These are phyloP conservation scores for Tricholoma saponaceum DNA, from an alignment of 768 basidiomycete species.

Conservation along the genomic window DNA sequence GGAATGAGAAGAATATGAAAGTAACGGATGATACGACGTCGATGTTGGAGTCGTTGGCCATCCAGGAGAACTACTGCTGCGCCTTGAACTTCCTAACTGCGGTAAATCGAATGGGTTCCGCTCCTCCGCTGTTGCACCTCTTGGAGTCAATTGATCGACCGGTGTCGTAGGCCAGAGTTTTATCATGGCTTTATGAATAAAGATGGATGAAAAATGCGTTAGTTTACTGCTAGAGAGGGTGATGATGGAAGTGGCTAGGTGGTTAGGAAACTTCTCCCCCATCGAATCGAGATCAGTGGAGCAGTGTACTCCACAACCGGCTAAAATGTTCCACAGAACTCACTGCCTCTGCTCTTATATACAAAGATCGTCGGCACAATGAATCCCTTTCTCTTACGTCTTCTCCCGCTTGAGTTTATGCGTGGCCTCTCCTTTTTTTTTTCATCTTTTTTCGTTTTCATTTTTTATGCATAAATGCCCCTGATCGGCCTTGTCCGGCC, in stretches of 20 bases:
- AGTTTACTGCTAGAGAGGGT: slow-evolving; percentile 12
- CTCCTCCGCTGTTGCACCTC: slow-evolving; percentile 34
- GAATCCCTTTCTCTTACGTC: background rate
- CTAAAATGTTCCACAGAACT: background rate
- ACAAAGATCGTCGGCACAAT: background rate
- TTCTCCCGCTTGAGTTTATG: background rate
- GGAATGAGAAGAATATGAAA: slow-evolving; percentile 19
- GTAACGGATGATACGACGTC: slow-evolving; percentile 33
- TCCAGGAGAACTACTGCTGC: slow-evolving; percentile 6
- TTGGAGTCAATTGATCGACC: slow-evolving; percentile 60
- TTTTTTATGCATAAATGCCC: background rate
- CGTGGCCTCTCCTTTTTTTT: background rate
- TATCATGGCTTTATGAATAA: slow-evolving; percentile 45
- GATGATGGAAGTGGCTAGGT: slow-evolving; percentile 6
- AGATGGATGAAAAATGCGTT: slow-evolving; percentile 15
- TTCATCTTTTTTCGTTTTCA: background rate
- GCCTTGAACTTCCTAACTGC: slow-evolving; percentile 1
- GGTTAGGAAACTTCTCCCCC: background rate
- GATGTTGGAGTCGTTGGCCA: slow-evolving; percentile 26
- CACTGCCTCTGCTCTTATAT: background rate
- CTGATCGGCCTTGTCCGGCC: background rate
- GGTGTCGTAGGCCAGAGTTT: slow-evolving; percentile 60
- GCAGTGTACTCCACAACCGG: background rate
- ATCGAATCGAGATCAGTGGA: slow-evolving; percentile 5
- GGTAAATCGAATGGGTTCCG: slow-evolving; percentile 62